Evolutionary conservation across 2,329 filamentous ascomycete species (phyloP), one percentile per base, ranked within the genome.

Genomic region (Ophiostoma pallidulum): DNA sequence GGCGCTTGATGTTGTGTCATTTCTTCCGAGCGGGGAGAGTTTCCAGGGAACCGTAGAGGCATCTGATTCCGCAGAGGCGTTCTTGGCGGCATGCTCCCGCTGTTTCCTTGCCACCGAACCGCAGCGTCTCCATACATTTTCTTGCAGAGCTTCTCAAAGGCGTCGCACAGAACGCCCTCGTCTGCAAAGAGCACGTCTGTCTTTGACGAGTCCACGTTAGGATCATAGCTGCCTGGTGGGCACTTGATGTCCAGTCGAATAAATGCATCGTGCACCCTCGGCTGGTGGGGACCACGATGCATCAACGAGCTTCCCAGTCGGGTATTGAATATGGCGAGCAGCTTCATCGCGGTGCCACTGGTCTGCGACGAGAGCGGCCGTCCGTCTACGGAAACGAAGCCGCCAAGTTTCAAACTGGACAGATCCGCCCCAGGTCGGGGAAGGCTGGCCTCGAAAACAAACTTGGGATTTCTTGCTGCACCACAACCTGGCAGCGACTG

Each of bases 171-270:
- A 2, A 45, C 41, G 2, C 61, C 41, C 52, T 80, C 74, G 43
- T 86, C 67, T 4, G 67, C 68, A 57, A 90, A 88, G 1, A 87
- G 57, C 2, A 90, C 72, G 56, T 87, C 78, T 48, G 86, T 78
- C 59, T 90, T 90, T 4, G 77, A 69, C 4, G 84, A 77, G 51
- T 87, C 79, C 6, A 89, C 63, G 54, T 89, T 90, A 1, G 73
- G 69, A 62, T 90, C 85, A 56, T 90, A 90, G 49, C 70, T 80
- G 24, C 72, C 71, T 1, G 66, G 59, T 0, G 77, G 73, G 57
- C 83, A 89, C 13, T 60, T 60, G 26, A 90, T 78, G 48, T 79
- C 74, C 32, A 90, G 62, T 35, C 71, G 71, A 35, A 88, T 62
- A 58, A 89, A 88, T 0, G 74, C 72, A 43, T 77, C 73, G 16